These are phyloP conservation scores for Fermentozyma sake DNA, from an alignment of 1,139 yeast genomes.

Conservation along the genomic window DNA sequence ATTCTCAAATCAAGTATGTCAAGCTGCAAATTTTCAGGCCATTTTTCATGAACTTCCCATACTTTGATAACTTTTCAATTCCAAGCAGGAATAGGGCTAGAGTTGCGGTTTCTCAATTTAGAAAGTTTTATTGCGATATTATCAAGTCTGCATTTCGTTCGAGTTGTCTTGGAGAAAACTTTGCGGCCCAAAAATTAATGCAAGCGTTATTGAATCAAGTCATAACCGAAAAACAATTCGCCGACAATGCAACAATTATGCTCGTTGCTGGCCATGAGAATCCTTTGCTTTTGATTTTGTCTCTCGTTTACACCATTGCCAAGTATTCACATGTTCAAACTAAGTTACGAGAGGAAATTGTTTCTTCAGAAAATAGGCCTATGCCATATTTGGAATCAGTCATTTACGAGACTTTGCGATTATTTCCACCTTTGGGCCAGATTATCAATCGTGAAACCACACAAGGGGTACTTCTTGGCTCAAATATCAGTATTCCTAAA, in stretches of 20 bases:
- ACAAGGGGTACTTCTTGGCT: constrained; percentile 33
- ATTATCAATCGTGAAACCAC: constrained; percentile 51
- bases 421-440: constrained; percentile 57
- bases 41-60: constrained; percentile 51
- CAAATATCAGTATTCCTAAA: constrained; percentile 44
- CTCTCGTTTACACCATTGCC: constrained; percentile 45
- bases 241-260: constrained; percentile 55
- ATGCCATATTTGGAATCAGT: constrained; percentile 22
- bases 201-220: constrained; percentile 32
- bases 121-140: constrained; percentile 26
- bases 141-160: constrained; percentile 17
- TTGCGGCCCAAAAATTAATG: constrained; percentile 29
- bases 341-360: constrained; percentile 26
- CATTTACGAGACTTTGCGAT: constrained; percentile 49
- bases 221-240: constrained; percentile 43
- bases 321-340: constrained; percentile 35
- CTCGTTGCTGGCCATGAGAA: constrained; percentile 64
- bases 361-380: constrained; percentile 1
- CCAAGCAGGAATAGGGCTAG: constrained; percentile 46
- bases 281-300: constrained; percentile 50
- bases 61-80: constrained; percentile 47
- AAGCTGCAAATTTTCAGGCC: constrained; percentile 57
- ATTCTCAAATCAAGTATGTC: constrained; percentile 36
- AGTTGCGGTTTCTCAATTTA: constrained; percentile 38
- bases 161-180: constrained; percentile 8